phyloP scores from a whole-genome alignment of 2,329 filamentous ascomycete genomes.

The Paecilomyces fulvus region DNA sequence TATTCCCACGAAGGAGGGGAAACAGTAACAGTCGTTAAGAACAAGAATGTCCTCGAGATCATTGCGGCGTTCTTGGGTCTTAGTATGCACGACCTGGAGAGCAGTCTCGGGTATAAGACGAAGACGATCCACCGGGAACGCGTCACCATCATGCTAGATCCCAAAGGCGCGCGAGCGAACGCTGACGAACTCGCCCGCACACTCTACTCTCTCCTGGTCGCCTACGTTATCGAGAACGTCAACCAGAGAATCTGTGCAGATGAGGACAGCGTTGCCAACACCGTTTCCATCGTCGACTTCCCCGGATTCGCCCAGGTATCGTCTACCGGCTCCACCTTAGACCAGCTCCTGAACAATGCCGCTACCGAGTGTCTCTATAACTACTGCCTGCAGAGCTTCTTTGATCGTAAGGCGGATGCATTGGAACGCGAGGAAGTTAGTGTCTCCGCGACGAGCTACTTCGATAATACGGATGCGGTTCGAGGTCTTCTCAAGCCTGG shows the following conservation, averaged over 20 bases:
- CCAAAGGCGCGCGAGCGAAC: slow-evolving; percentile 78
- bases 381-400: slow-evolving; percentile 89
- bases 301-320: slow-evolving; percentile 83
- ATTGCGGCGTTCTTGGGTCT: slow-evolving; percentile 94
- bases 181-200: slow-evolving; percentile 91
- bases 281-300: slow-evolving; percentile 90
- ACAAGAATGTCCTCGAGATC: slow-evolving; percentile 79
- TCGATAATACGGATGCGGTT: slow-evolving; percentile 93
- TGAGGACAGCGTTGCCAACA: slow-evolving; percentile 86
- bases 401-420: slow-evolving; percentile 86
- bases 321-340: slow-evolving; percentile 74
- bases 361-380: slow-evolving; percentile 90
- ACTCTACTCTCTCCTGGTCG: slow-evolving; percentile 85
- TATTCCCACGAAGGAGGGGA: slow-evolving; percentile 93
- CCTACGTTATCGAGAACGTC: slow-evolving; percentile 85
- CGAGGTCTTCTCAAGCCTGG: slow-evolving; percentile 84
- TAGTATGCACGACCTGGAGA: slow-evolving; percentile 69
- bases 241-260: slow-evolving; percentile 82
- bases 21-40: slow-evolving; percentile 77
- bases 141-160: slow-evolving; percentile 97
- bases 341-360: slow-evolving; percentile 91
- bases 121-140: slow-evolving; percentile 94
- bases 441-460: slow-evolving; percentile 88
- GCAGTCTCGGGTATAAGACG: slow-evolving; percentile 86
- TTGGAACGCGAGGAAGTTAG: slow-evolving; percentile 88